These are phyloP conservation scores for Nemania sp. DNA, from an alignment of 2,329 filamentous ascomycete species.

Conservation along the genomic window DNA sequence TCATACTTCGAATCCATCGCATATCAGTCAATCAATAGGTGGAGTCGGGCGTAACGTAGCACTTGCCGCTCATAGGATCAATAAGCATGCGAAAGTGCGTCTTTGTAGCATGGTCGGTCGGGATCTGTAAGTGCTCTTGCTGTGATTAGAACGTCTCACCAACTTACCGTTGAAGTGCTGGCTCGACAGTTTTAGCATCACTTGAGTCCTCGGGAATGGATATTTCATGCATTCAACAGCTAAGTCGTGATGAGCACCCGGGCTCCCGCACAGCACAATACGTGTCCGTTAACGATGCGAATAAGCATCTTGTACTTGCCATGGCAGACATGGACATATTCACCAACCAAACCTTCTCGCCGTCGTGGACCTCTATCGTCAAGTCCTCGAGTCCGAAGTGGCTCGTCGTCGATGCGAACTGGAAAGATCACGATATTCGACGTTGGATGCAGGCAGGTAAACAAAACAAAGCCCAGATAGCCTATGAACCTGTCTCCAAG, in stretches of 20 bases:
- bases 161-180: slow-evolving; percentile 55
- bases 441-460: slow-evolving; percentile 69
- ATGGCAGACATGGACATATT: slow-evolving; percentile 97
- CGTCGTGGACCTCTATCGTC: slow-evolving; percentile 64
- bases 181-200: slow-evolving; percentile 69
- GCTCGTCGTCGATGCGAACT: slow-evolving; percentile 87
- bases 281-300: slow-evolving; percentile 81
- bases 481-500: slow-evolving; percentile 87
- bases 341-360: slow-evolving; percentile 55
- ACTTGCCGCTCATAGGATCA: slow-evolving; percentile 72
- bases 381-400: slow-evolving; percentile 65
- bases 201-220: slow-evolving; percentile 68
- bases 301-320: slow-evolving; percentile 83
- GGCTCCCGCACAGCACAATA: slow-evolving; percentile 82
- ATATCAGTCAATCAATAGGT: slow-evolving; percentile 80
- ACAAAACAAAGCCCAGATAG: slow-evolving; percentile 59
- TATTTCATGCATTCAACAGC: slow-evolving; percentile 62
- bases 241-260: slow-evolving; percentile 52
- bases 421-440: slow-evolving; percentile 67
- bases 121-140: slow-evolving; percentile 60
- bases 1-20: slow-evolving; percentile 84
- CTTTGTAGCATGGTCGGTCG: slow-evolving; percentile 82
- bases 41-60: slow-evolving; percentile 94
- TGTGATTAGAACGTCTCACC: neutral
- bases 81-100: slow-evolving; percentile 63